Base-by-base conservation (phyloP, 2,329 filamentous ascomycete species). In the Paecilomyces niveus region DNA sequence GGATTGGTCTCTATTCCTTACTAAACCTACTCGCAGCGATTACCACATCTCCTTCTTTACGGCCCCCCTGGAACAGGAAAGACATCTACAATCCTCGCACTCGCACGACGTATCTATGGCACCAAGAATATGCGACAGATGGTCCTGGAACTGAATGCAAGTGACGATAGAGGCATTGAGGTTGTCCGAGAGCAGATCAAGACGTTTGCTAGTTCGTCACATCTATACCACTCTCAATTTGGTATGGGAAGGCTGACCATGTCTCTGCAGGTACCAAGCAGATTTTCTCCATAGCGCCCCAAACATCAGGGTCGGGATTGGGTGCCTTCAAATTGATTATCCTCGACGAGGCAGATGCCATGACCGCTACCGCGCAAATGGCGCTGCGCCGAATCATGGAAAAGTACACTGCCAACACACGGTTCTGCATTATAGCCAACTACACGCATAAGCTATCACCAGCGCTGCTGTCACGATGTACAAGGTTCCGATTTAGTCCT, bases 311-410 rank as follows among this genome's bases (percentile, higher is more conserved):
- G 11, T 75, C 78, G 5, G 76, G 77, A 4, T 76, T 93, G 26
- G 90, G 89, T 0, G 84, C 84, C 3, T 99, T 89, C 81, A 99
- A 99, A 79, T 85, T 99, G 65, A 97, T 99, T 71, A 90, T 99
- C 57, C 85, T 99, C 3, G 94, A 99, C 74, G 94, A 99, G 79
- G 94, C 94, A n/a, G 94, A 99, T 73, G 94, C 94, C 57, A 99
- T 99, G 94, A 99, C 94, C n/a, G 89, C 90, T 57, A 95, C 93
- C 0, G 94, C 94, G 5, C 94, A 99, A 76, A 99, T 99, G 93
- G 94, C 94, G 0, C 80, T 99, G 57, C 85, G 94, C 62, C 83
- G 94, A 54, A 97, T 99, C 70, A 99, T 99, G 94, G 94, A 99
- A 72, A 96, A 96, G 78, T 99, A 99, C 78, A 99, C 94, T 0